Percentiles rank a stretch among this genome's conserved stretches.
Conservation (phyloP, 495 filamentous ascomycete species). For the Lophiotrema nucula region DNA sequence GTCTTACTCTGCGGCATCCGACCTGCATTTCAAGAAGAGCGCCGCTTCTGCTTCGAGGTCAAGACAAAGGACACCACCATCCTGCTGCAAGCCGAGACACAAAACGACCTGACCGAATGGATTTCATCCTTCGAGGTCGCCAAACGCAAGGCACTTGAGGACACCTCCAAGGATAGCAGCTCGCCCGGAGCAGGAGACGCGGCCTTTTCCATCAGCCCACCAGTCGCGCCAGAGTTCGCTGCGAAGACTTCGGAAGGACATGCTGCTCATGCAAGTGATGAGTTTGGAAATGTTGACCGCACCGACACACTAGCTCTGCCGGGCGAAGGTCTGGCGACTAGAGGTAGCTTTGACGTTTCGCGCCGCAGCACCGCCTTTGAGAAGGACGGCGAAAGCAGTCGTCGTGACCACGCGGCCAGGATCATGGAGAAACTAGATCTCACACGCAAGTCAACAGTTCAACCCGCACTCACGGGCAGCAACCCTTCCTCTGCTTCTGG, state of each 20-base stretch:
- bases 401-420: slow-evolving; percentile 75
- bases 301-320: slow-evolving; percentile 65
- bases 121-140: slow-evolving; percentile 87
- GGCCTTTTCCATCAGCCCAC: slow-evolving; percentile 88
- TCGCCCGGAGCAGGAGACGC: slow-evolving; percentile 68
- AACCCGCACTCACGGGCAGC: slow-evolving; percentile 33
- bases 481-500: slow-evolving; percentile 49
- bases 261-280: slow-evolving; percentile 58
- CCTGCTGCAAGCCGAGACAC: slow-evolving; percentile 88
- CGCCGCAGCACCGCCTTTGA: slow-evolving; percentile 52
- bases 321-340: slow-evolving; percentile 57
- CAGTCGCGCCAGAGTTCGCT: slow-evolving; percentile 83
- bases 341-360: slow-evolving; percentile 71
- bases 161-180: slow-evolving; percentile 60
- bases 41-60: slow-evolving; percentile 96
- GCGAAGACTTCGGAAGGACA: slow-evolving; percentile 70
- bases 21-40: slow-evolving; percentile 86
- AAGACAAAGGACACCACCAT: slow-evolving; percentile 95
- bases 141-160: slow-evolving; percentile 87
- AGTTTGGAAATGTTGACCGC: slow-evolving; percentile 55
- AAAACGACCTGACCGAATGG: slow-evolving; percentile 86
- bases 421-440: slow-evolving; percentile 92
- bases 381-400: slow-evolving; percentile 56
- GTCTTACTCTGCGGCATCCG: slow-evolving; percentile 90
- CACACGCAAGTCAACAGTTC: slow-evolving; percentile 71